Conservation (phyloP, 202 grass and related monocot genomes). For the Miscanthus sacchariflorus region DNA sequence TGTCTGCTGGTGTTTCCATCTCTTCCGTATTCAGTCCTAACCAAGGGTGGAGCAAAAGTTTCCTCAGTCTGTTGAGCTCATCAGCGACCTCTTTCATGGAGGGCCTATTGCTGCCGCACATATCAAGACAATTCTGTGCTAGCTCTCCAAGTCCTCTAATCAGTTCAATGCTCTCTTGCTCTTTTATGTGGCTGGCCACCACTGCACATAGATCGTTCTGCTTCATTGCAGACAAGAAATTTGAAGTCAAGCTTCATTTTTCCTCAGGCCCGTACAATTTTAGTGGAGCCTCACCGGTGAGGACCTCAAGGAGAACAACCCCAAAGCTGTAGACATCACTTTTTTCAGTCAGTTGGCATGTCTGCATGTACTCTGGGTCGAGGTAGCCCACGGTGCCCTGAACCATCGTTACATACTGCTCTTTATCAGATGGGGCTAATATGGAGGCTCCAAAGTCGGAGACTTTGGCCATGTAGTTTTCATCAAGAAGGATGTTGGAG, state of each 20-base stretch:
- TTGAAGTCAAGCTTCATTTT: constrained; percentile 22
- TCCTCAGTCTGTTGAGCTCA: constrained; percentile 52
- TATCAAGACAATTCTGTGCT: constrained; percentile 54
- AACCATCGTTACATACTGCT: constrained; percentile 56
- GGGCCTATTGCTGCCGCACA: constrained; percentile 53
- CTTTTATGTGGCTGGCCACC: constrained; percentile 30
- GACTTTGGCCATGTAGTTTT: constrained; percentile 62
- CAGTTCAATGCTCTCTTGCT: constrained; percentile 51
- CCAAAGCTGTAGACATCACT: constrained; percentile 69
- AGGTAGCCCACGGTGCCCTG: constrained; percentile 64
- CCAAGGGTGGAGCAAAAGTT: constrained; percentile 48
- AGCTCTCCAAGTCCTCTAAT: constrained; percentile 48
- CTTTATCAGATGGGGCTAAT: constrained; percentile 49
- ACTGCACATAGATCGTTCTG: constrained; percentile 39
- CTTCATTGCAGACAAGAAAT: constrained; percentile 53
- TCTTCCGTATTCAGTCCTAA: not conserved
- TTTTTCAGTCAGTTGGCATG: constrained; percentile 63
- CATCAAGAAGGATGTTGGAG: constrained; percentile 64
- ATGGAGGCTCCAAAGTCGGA: constrained; percentile 72
- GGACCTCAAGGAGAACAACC: constrained; percentile 57
- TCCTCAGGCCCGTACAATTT: constrained; percentile 31
- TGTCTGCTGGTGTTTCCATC: not conserved
- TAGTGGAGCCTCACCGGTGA: constrained; percentile 41
- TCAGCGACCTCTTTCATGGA: constrained; percentile 62
- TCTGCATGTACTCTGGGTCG: constrained; percentile 66